Base-by-base conservation (phyloP, 371 early-diverging fungal genomes). In the Mortierella sp. region DNA sequence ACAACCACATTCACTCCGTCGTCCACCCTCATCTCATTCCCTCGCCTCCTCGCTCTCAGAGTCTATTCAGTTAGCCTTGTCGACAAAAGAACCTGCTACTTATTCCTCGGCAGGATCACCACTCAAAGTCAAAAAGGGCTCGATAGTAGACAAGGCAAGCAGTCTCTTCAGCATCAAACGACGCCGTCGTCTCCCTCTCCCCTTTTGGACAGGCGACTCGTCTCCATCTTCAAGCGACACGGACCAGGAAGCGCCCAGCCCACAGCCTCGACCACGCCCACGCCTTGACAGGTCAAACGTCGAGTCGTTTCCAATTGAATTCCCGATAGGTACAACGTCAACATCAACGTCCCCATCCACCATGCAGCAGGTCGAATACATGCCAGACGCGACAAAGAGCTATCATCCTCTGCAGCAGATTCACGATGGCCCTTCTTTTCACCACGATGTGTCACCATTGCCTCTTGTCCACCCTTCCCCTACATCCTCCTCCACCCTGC, bases 341-440 rank as follows among this genome's bases (percentile, higher is more conserved):
- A 16, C 28, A 16, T 19, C 16, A 10, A 50, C 34, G 54, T 28
- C 55, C 45, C 9, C 52, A 72, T 44, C 68, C 45, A 74, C 10
- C 28, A 80, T 78, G 81, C 81, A 75, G 50, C 78, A 80, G 52
- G 78, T 78, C 47, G 81, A 75, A 50, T 73, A 73, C 58, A 75
- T 80, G 74, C 48, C 80, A n/a, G 73, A 78, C 57, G 34, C 80
- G 52, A 70, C 72, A 42, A 73, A 75, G 26, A 58, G 31, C 28
- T 60, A 58, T 19, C 73, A 54, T 28, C 50, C 77, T 19, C n/a
- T 55, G 44, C 78, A 71, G 34, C 26, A 47, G 71, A 21, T 34
- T 19, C 42, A 73, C 45, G 74, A 76, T 19, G 50, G 78, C 42
- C 28, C 76, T 5, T 68, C 70, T 6, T 50, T 63, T 48, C 44